These are phyloP conservation scores for Fusarium abutilonis DNA, from an alignment of 2,329 filamentous ascomycete species.

Conservation along the genomic window DNA sequence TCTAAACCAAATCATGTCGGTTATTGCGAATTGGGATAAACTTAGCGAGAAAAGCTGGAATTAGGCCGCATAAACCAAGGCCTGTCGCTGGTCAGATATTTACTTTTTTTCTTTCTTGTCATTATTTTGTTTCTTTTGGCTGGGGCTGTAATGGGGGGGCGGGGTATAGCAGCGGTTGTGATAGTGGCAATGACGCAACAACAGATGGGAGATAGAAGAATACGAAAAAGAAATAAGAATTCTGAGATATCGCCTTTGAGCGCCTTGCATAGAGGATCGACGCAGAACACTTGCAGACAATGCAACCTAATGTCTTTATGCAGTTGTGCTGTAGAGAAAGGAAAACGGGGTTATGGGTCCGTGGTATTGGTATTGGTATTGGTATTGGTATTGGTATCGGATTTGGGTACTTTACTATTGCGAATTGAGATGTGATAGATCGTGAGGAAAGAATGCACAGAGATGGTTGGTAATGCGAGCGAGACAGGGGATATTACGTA, in stretches of 20 bases:
- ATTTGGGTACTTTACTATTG: not conserved
- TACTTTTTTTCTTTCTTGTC: not conserved
- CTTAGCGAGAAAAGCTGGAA: not conserved
- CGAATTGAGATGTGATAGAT: constrained; percentile 38
- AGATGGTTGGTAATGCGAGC: constrained; percentile 6
- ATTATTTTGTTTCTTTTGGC: not conserved
- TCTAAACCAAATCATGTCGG: constrained; percentile 1
- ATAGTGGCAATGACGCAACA: constrained; percentile 14
- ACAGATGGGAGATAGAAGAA: not conserved
- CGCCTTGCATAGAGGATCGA: constrained; percentile 3
- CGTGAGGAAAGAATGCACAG: constrained; percentile 20
- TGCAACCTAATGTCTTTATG: not conserved
- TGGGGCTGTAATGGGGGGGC: not conserved
- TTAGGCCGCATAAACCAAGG: constrained; percentile 2
- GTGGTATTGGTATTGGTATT: not conserved
- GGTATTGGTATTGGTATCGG: not conserved
- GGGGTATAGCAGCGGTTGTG: not conserved
- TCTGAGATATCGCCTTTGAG: constrained; percentile 2
- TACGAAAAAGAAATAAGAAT: constrained; percentile 4
- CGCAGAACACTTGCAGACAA: not conserved
- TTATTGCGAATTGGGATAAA: not conserved
- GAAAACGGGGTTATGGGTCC: not conserved
- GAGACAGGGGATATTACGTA: constrained; percentile 1
- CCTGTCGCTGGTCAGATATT: not conserved
- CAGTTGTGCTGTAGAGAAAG: not conserved